Evolutionary conservation across 371 early-diverging fungal species (phyloP), one percentile per base, ranked within the genome.

Genomic region (Mucor indicus): DNA sequence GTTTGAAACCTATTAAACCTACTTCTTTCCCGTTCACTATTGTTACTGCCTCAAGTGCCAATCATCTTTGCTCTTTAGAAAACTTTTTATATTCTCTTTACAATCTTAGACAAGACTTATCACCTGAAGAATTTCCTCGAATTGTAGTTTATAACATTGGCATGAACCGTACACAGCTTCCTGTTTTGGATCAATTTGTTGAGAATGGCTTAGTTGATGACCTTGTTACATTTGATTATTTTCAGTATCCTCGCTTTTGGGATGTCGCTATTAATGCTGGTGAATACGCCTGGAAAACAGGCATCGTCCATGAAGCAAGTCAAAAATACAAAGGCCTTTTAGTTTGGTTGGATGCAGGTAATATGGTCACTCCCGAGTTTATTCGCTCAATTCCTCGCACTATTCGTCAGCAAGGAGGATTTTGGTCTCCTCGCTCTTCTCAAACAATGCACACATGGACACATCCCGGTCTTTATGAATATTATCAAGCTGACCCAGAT

Each of bases 211-310:
- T 61, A 11, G 55, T 77, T n/a, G 72, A 72, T 37, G 65, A 76
- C 25, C 46, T 71, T n/a, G 41, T 57, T 9, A 46, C 48, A 9
- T 78, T 80, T 45, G 64, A 80, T 38, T 76, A 67, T 32, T 44
- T 57, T 0, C 44, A 51, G 4, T 78, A 80, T 27, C 80, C 80
- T 9, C 44, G 40, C 22, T 80, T 80, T 44, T 80, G 80, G 80
- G 59, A 80, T 29, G 68, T 80, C 32, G 59, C 49, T 3, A 50
- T 63, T 11, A 63, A 60, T 23, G 63, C 71, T 11, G 80, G 80
- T 39, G 73, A 80, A 56, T 80, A 80, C 38, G 80, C 69, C 6
- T 80, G 80, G 80, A 80, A 80, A 47, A 66, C 62, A 9, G 81
- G 77, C 9, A 77, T 79, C n/a, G 60, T 81, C 31, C 64, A 73